phyloP scores from a whole-genome alignment of 2,329 filamentous ascomycete genomes.

The Aureobasidium lini region DNA sequence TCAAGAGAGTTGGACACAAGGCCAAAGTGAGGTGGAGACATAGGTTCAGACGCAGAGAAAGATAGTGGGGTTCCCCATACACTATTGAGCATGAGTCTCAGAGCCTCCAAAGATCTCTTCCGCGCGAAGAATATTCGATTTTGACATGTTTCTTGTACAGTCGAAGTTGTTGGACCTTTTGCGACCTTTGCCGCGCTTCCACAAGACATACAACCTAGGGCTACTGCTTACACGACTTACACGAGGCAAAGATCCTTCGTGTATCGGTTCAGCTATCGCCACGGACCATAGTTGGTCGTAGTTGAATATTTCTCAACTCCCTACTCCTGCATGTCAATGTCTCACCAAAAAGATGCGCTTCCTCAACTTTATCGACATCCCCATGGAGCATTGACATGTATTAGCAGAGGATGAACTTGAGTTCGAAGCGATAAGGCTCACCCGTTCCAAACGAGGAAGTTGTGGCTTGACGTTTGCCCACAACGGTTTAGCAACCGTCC shows the following conservation, averaged over 20 bases:
- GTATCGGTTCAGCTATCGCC: neutral
- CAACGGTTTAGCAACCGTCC: constrained; percentile 7
- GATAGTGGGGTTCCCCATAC: neutral
- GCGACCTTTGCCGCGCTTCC: too few species aligned
- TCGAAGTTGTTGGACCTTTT: too few species aligned
- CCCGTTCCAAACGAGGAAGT: neutral
- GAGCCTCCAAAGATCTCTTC: neutral
- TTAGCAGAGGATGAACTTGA: neutral
- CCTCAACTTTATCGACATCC: neutral
- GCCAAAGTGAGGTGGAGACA: constrained; percentile 8
- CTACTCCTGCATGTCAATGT: neutral
- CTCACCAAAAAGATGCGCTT: constrained; percentile 5
- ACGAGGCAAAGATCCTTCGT: neutral
- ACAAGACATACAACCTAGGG: too few species aligned
- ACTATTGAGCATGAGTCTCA: constrained; percentile 4
- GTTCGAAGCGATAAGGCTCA: neutral
- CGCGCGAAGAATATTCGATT: neutral
- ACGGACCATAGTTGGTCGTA: neutral
- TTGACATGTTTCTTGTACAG: neutral
- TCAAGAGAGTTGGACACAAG: constrained; percentile 20
- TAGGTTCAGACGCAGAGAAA: neutral
- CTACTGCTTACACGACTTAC: too few species aligned
- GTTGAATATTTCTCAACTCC: neutral
- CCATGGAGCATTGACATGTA: neutral
- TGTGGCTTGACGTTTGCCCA: neutral